Base-by-base conservation (phyloP, 106 monocot species). In the Apostasia shenzhenica region DNA sequence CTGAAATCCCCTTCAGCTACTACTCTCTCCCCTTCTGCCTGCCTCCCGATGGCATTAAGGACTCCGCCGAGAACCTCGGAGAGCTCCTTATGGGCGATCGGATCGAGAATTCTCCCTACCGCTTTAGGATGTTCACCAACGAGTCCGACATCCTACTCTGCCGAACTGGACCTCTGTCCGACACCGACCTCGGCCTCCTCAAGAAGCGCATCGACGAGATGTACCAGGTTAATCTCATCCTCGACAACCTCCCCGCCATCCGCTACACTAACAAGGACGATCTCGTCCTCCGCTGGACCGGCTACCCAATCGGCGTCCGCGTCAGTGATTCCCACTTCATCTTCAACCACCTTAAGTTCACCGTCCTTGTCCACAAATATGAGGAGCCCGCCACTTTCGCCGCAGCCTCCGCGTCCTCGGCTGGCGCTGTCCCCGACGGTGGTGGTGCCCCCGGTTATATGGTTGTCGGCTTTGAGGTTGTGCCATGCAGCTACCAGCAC, bases 71-170 rank as follows among this genome's bases (percentile, higher is more conserved):
- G 54, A 72, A 76, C 72, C 84, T 84, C 46, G 84, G 84, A 48
- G 79, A 84, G 73, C 72, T 84, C 50, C 76, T 84, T 49, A 76
- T 84, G 73, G 84, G 84, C 55, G 84, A 84, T 50, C 76, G 84
- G 43, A 80, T 84, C 54, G 72, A 72, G 72, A 83, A 79, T 61
- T 93, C 92, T 3, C 92, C 88, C 41, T 93, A 92, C 71, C 76
- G 59, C 8, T 88, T 93, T 77, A 75, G 73, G 53, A 83, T 88
- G 81, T 67, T 79, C 77, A 57, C 63, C 57, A 87, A 94, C 63
- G 85, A 85, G 43, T 78, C 82, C 49, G 88, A 85, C 51, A 9
- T 94, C 68, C 52, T 85, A 59, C 72, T 90, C 55, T 94, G 90
- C 62, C 63, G 54, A 42, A 76, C 81, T 2, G 58, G 48, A 1